Evolutionary conservation across 2,329 filamentous ascomycete species (phyloP).

Genomic region (Penicillium frequentans): DNA sequence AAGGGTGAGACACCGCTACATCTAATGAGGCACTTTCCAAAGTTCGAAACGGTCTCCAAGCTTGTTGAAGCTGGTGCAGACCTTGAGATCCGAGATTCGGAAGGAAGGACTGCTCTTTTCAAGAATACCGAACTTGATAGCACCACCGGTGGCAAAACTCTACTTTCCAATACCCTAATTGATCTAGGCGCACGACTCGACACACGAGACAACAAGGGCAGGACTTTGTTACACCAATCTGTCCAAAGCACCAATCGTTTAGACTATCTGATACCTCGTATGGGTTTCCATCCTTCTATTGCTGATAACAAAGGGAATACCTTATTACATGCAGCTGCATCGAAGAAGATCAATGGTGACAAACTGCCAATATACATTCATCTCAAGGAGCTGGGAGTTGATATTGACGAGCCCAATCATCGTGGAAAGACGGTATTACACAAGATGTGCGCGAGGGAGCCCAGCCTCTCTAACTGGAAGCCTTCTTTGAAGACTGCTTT

Average conservation of each 20-base stretch:
- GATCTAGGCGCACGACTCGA: slow-evolving; percentile 5
- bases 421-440: slow-evolving; percentile 5
- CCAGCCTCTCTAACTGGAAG: background rate
- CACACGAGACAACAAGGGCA: slow-evolving; percentile 12
- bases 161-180: background rate
- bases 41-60: background rate
- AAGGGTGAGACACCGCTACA: slow-evolving; percentile 2
- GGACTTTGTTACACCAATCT: slow-evolving; percentile 4
- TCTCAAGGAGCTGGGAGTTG: background rate
- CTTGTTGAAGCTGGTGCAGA: background rate
- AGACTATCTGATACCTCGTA: background rate
- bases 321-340: background rate
- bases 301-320: slow-evolving; percentile 9
- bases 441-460: background rate
- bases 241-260: background rate
- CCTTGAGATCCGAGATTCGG: background rate
- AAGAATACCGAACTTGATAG: background rate
- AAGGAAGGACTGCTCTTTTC: slow-evolving; percentile 7
- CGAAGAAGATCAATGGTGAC: background rate
- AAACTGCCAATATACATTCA: background rate
- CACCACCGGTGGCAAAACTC: background rate
- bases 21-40: background rate
- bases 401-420: slow-evolving; percentile 7
- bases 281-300: slow-evolving; percentile 3
- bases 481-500: background rate